phyloP scores from a whole-genome alignment of 768 basidiomycete genomes.

The Mycena haematopus region DNA sequence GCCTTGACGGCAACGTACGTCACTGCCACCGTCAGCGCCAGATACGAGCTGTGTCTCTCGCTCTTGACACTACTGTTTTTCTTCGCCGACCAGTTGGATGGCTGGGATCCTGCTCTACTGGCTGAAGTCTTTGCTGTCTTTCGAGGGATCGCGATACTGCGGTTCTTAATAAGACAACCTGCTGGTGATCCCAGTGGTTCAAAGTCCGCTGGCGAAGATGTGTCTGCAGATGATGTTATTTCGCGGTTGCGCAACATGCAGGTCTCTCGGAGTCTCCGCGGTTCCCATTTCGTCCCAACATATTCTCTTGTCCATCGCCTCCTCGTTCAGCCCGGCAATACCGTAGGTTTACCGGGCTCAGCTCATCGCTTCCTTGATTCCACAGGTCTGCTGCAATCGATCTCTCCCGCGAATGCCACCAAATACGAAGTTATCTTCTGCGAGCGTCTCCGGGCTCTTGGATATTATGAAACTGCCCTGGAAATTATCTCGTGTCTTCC shows the following conservation, averaged over 20 bases:
- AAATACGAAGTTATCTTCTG: conserved; percentile 76
- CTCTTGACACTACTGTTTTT: conserved; percentile 75
- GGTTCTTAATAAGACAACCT: conserved; percentile 64
- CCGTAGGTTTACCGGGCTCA: conserved; percentile 57
- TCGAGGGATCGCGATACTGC: conserved; percentile 77
- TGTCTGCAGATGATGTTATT: conserved; percentile 65
- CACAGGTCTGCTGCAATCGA: conserved; percentile 69
- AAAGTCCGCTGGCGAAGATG: conserved; percentile 34
- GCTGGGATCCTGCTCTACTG: conserved; percentile 69
- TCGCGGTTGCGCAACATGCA: conserved; percentile 77
- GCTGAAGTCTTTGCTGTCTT: conserved; percentile 83
- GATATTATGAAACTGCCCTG: conserved; percentile 63
- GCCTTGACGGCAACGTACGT: conserved; percentile 70
- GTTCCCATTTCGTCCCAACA: conserved; percentile 54
- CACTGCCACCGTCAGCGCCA: conserved; percentile 65
- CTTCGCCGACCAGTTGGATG: conserved; percentile 64
- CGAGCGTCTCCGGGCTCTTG: conserved; percentile 68
- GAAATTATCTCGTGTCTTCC: conserved; percentile 82
- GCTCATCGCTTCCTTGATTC: conserved; percentile 76
- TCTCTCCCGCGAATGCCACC: conserved; percentile 71
- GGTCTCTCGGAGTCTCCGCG: conserved; percentile 54
- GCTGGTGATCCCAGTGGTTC: conserved; percentile 42
- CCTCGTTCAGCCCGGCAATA: conserved; percentile 57
- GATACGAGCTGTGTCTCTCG: conserved; percentile 77
- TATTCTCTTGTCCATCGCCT: conserved; percentile 71